Conservation (phyloP, 768 basidiomycete species). For the Lactifluus subvellereus region DNA sequence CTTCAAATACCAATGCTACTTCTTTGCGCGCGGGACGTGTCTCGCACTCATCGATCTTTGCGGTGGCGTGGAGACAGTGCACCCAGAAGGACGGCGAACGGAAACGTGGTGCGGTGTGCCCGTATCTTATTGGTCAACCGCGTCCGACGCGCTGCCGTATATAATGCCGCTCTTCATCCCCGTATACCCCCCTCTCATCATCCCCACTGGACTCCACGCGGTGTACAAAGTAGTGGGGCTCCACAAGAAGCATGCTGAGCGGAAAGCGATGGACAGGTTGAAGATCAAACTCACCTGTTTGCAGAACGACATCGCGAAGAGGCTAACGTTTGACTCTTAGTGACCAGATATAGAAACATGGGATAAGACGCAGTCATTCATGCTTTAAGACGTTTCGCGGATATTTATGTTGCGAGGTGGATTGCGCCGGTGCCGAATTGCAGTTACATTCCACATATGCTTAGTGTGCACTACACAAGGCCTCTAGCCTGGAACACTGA, state of each 20-base stretch:
- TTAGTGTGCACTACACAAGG: too few species aligned
- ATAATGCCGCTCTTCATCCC: conserved; percentile 19
- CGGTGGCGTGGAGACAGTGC: conserved; percentile 3
- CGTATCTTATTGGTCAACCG: conserved; percentile 20
- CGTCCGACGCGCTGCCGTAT: conserved; percentile 16
- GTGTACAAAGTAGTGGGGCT: conserved; percentile 18
- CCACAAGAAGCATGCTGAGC: conserved; percentile 16
- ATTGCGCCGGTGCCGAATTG: not conserved
- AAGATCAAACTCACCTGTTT: not conserved
- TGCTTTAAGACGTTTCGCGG: not conserved
- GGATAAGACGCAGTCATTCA: conserved; percentile 6
- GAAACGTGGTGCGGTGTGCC: conserved; percentile 23
- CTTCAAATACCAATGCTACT: conserved; percentile 21
- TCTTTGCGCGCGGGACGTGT: conserved; percentile 19
- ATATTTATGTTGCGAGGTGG: not conserved
- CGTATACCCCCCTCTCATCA: conserved; percentile 15
- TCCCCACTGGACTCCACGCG: conserved; percentile 22
- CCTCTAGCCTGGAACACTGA: too few species aligned
- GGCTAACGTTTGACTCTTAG: not conserved
- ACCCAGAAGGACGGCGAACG: conserved; percentile 1
- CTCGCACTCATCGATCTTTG: conserved; percentile 15
- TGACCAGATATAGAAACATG: conserved; percentile 13
- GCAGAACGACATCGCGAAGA: not conserved
- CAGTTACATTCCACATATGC: not conserved
- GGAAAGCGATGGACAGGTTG: conserved; percentile 2